Evolutionary conservation across 2,329 filamentous ascomycete genomes (phyloP), one percentile per base, ranked within the genome.

Genomic region (Septoria linicola): DNA sequence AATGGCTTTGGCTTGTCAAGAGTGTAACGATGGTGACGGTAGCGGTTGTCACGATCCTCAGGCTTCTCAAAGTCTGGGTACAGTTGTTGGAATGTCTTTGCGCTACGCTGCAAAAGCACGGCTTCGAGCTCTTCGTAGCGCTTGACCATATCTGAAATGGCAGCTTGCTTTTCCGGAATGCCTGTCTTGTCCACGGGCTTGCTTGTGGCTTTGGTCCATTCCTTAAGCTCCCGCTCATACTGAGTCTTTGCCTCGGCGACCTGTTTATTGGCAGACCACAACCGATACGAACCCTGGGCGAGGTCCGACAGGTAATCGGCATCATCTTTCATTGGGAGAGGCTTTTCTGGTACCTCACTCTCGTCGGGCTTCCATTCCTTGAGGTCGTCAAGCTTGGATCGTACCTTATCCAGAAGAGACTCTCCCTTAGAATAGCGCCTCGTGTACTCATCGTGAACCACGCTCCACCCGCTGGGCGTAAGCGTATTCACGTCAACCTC

Each of bases 401-500:
- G 76, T 1, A 87, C 79, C 13, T 81, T 58, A 54, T 90, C 87
- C 16, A 93, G 67, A 0, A 85, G 68, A 1, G 79, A 76, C 37
- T 74, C 56, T 4, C 74, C 78, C 17, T 64, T 66, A 3, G 65
- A 61, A 47, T 73, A 70, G 1, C 57, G 51, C n/a, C 69, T 59
- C 2, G 62, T 44, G 21, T 78, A 61, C 1, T 76, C 51, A 1
- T 65, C 49, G 0, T 67, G 32, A 2, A 68, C 21, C 1, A 55
- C 41, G 7, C 44, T 49, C 55, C 72, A 67, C 2, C 70, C 70
- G 1, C 56, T 30, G 6, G 63, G 65, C 0, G 79, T 79, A 32
- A 89, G 60, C 0, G 76, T 75, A 55, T 87, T 88, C 0, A 82
- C 76, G 67, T 91, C 79, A 3, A 79, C 85, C 1, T 87, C 87